Evolutionary conservation across 1,284 basidiomycete species (phyloP), one percentile per base, ranked within the genome.

Genomic region (Leccinum brunneo-olivaceum): DNA sequence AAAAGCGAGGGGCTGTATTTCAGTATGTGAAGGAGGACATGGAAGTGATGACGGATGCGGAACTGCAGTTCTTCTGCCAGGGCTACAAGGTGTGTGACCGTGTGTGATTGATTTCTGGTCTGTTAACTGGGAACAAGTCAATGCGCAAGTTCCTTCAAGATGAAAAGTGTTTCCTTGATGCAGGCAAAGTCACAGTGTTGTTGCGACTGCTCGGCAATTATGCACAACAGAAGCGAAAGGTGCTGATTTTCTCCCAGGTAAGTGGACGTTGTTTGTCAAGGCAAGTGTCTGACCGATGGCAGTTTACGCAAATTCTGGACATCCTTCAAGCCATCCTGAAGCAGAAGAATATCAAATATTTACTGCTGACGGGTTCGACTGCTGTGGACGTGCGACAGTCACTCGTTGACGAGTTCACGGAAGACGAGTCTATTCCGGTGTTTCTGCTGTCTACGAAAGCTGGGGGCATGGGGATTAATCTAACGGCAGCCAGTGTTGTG

Each of bases 361-460:
- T 92, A 24, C 69, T 95, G n/a, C 74, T 99, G 41, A 98, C 96
- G 0, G 96, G 96, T 1, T 84, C 86, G 41, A 99, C 96, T 0
- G 81, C 90, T 34, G 96, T 98, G 15, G 92, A 94, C 57, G 84
- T 93, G 43, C 79, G 96, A 14, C 96, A 98, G 65, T 80, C 84
- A 6, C 65, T 98, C 4, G 95, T 98, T 0, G 96, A 99, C 58
- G 87, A 96, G 61, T 98, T 98, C 65, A 94, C 89, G n/a, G 88
- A 94, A 55, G 90, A 97, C 58, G 74, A 81, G 20, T 75, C 77
- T n/a, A 97, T 99, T 56, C 76, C 84, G 16, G 85, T 96, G 23
- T 98, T 98, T 67, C 70, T 99, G 5, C 73, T 99, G 1, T 97
- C 93, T 5, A 98, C 96, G 0, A 93, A 93, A 63, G 96, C 96